Percentiles rank a stretch among this genome's conserved stretches.
phyloP scores from a whole-genome alignment of 805 yeast species.

The Tetrapisispora taiwanensis region DNA sequence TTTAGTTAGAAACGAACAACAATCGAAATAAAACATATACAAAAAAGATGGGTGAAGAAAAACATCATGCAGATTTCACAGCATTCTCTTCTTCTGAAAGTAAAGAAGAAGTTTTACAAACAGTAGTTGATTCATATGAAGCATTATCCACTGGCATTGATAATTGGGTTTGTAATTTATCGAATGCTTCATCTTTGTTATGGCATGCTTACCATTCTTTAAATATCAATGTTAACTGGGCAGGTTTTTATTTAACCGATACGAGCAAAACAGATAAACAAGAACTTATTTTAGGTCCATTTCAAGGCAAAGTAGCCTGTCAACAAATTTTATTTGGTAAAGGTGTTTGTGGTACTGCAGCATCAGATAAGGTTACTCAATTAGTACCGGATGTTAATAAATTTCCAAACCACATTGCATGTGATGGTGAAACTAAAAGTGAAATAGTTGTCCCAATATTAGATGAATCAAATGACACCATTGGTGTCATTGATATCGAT shows the following conservation, averaged over 20 bases:
- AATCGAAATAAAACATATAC: no score
- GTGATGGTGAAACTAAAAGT: slow-evolving; percentile 90
- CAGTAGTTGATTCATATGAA: slow-evolving; percentile 48
- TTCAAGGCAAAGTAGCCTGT: slow-evolving; percentile 95
- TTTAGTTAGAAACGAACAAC: no score
- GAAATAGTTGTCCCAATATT: slow-evolving; percentile 87
- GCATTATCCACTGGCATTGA: slow-evolving; percentile 53
- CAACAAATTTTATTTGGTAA: slow-evolving; percentile 66
- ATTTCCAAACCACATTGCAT: slow-evolving; percentile 91
- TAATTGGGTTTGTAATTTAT: slow-evolving; percentile 83
- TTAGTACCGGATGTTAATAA: slow-evolving; percentile 66
- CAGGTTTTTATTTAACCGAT: slow-evolving; percentile 67
- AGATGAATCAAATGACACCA: slow-evolving; percentile 31
- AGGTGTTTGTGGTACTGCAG: slow-evolving; percentile 93
- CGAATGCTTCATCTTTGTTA: slow-evolving; percentile 76
- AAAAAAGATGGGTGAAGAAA: background rate
- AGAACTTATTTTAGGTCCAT: slow-evolving; percentile 75
- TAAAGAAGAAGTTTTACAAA: slow-evolving; percentile 48
- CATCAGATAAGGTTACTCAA: slow-evolving; percentile 47
- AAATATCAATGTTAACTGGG: slow-evolving; percentile 65
- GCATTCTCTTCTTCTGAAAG: slow-evolving; percentile 33
- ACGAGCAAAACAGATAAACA: slow-evolving; percentile 10
- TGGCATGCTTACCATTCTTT: slow-evolving; percentile 80
- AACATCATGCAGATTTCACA: slow-evolving; percentile 69
- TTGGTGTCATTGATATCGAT: slow-evolving; percentile 85